Evolutionary conservation across 257 asterid species (phyloP), one percentile per base, ranked within the genome.

Genomic region (Nicotiana obtusifolia): DNA sequence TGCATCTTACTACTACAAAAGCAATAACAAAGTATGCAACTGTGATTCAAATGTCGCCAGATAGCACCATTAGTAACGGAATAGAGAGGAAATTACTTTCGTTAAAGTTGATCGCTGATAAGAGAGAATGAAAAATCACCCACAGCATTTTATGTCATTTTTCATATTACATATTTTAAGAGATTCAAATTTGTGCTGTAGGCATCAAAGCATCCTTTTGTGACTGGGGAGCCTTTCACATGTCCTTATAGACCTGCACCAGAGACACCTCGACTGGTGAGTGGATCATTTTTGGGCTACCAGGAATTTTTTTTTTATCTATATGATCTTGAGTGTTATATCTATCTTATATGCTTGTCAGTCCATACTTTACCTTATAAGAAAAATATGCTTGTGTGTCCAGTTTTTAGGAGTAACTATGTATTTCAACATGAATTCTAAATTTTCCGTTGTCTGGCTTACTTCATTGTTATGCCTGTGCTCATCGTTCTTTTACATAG

Each of bases 131-230:
- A 66, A 31, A 15, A 66, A 33, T 65, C 73, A 16, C 28, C 24
- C 44, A 24, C 44, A 15, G 62, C 62, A 75, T 75, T 57, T 26
- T 15, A 49, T 75, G 62, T 24, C 80, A 80, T 80, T 49, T 80
- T 14, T 49, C 66, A 64, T 54, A 65, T 80, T 80, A 30, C 78
- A 80, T 65, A 65, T 28, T 49, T 56, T 56, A 78, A 62, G 67
- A 49, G 80, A 49, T 47, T 83, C 41, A 64, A 84, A 10, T 62
- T 84, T 82, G 77, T 69, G 84, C 30, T 81, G 84, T 87, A 96
- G 99, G 99, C 99, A 82, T 88, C 93, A 83, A 96, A 89, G 91
- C 99, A 96, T 85, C 99, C 98, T 84, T 96, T 96, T 87, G 92
- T 94, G 88, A 96, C 99, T 3, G 99, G 99, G 84, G 99, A 96